Evolutionary conservation across 1,139 yeast genomes (phyloP).

Genomic region (Trichomonascaceae sp.): DNA sequence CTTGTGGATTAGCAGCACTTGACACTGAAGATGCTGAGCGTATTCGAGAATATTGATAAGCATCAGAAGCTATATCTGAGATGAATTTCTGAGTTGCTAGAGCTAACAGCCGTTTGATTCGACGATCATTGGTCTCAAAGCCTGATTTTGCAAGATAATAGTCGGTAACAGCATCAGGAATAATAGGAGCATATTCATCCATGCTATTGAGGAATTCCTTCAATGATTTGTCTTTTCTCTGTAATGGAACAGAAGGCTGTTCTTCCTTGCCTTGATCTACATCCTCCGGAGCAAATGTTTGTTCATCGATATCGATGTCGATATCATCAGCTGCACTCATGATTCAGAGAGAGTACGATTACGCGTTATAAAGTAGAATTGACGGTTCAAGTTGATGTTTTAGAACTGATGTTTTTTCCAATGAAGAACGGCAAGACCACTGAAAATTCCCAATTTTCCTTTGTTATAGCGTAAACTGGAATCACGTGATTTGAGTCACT

Average conservation of each 20-base stretch:
- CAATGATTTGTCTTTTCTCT: constrained; percentile 80
- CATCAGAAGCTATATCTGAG: constrained; percentile 92
- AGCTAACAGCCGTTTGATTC: constrained; percentile 81
- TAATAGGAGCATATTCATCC: constrained; percentile 93
- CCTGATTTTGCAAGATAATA: constrained; percentile 88
- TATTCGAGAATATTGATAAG: constrained; percentile 90
- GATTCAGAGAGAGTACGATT: too few relatives aligned
- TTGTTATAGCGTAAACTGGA: too few relatives aligned
- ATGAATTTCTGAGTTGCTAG: constrained; percentile 94
- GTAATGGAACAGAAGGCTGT: constrained; percentile 54
- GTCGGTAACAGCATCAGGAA: constrained; percentile 97
- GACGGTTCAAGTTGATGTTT: too few relatives aligned
- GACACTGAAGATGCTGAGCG: constrained; percentile 79
- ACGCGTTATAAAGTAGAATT: background rate
- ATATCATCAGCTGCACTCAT: constrained; percentile 8
- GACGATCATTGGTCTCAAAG: constrained; percentile 69
- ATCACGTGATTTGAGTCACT: too few relatives aligned
- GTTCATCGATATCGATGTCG: constrained; percentile 31
- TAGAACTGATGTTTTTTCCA: too few relatives aligned
- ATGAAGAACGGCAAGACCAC: too few relatives aligned
- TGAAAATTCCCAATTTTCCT: too few relatives aligned
- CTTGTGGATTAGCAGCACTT: constrained; percentile 79
- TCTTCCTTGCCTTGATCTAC: constrained; percentile 14
- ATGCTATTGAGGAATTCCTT: constrained; percentile 79
- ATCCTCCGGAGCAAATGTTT: constrained; percentile 13